Percentiles rank a stretch among this genome's conserved stretches.
Evolutionary conservation across 345 rosid species (phyloP).

Genomic region (Eucalyptus curtisii): DNA sequence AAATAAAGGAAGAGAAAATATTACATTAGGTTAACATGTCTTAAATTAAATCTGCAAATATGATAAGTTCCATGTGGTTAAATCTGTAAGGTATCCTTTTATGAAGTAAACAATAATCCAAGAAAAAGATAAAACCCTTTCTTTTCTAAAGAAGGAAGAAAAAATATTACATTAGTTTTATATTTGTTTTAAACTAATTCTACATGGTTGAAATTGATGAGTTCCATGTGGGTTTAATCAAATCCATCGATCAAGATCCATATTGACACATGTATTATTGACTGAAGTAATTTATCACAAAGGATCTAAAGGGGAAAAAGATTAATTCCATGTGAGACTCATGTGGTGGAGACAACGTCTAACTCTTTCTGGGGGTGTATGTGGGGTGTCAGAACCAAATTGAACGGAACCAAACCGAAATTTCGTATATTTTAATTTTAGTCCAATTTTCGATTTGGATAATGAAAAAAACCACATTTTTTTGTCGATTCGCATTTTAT

Average conservation of each 20-base stretch:
- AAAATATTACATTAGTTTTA: no score
- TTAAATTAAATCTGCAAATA: not conserved
- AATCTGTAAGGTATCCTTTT: no score
- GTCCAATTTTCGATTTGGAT: no score
- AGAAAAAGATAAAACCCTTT: not conserved
- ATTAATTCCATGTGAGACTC: not conserved
- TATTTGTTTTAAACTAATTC: no score
- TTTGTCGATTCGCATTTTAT: no score
- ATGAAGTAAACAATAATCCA: not conserved
- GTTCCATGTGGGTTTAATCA: not conserved
- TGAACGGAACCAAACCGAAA: fast-evolving
- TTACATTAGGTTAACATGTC: not conserved
- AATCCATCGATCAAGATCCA: not conserved
- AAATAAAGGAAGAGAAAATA: not conserved
- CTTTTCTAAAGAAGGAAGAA: not conserved
- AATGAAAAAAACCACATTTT: no score
- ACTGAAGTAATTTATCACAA: not conserved
- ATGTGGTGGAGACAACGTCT: not conserved
- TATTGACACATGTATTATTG: not conserved
- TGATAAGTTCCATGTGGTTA: not conserved
- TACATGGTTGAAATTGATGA: not conserved
- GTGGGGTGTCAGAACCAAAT: no score
- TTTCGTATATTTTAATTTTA: no score
- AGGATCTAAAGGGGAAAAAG: not conserved
- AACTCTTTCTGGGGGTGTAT: no score